These are phyloP conservation scores for Hyparrhenia diplandra DNA, from an alignment of 176 grass and related monocot species.

Conservation along the genomic window DNA sequence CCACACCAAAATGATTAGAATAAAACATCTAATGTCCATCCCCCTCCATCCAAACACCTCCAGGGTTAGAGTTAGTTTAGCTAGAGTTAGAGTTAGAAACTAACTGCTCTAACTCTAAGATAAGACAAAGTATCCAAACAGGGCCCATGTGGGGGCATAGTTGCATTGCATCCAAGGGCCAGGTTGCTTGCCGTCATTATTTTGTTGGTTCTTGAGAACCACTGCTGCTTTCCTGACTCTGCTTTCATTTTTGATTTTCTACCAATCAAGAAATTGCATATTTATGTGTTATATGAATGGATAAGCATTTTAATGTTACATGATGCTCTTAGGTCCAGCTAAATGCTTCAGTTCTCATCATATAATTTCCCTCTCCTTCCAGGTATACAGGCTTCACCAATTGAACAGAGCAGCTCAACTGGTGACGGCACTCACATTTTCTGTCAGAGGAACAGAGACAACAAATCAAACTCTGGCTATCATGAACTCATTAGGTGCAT, in stretches of 20 bases:
- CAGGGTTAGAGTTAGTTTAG: too few species aligned
- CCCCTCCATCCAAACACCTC: too few species aligned
- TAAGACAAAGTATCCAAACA: too few species aligned
- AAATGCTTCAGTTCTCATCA: conserved; percentile 32
- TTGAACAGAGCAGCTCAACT: conserved; percentile 96
- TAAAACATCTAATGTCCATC: too few species aligned
- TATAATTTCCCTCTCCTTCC: background rate
- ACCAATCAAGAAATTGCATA: background rate
- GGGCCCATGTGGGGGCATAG: too few species aligned
- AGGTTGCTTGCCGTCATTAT: background rate
- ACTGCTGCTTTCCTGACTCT: background rate
- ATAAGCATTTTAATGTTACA: background rate
- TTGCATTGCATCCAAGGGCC: background rate
- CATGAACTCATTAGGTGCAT: conserved; percentile 80
- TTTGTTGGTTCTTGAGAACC: background rate
- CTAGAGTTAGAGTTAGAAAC: too few species aligned
- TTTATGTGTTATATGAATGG: background rate
- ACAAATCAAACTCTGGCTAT: conserved; percentile 84
- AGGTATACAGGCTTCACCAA: conserved; percentile 97
- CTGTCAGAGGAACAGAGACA: conserved; percentile 73
- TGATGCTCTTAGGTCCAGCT: background rate
- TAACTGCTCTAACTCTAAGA: too few species aligned
- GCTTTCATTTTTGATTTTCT: conserved; percentile 4
- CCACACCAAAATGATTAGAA: too few species aligned
- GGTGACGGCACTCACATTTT: conserved; percentile 75